Conservation (phyloP, 139 green algal genomes). For the Micractinium conductrix region DNA sequence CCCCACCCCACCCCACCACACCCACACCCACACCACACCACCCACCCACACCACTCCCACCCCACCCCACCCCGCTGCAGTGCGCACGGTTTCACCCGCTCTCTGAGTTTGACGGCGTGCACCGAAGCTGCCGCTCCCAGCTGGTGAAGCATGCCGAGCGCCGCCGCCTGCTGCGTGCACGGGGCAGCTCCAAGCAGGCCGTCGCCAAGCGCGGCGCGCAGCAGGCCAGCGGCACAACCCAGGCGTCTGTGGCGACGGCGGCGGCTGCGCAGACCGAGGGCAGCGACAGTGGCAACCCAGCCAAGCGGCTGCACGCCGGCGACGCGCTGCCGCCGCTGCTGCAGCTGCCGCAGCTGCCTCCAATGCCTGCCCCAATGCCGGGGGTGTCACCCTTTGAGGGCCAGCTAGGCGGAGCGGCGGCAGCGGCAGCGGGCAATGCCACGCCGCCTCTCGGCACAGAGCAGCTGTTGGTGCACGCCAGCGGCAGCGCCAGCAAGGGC, state of each 20-base stretch:
- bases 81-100: not conserved
- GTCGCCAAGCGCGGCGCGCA: not conserved
- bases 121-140: not conserved
- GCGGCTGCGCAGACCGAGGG: too few species aligned
- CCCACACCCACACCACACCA: not conserved
- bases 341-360: not conserved
- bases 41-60: not conserved
- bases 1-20: not conserved
- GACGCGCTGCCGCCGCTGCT: not conserved
- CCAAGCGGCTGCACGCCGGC: not conserved
- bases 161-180: not conserved
- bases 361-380: too few species aligned
- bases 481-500: too few species aligned
- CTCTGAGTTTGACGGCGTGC: not conserved
- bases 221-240: too few species aligned
- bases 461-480: too few species aligned
- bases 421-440: too few species aligned
- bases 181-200: not conserved
- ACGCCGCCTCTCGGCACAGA: too few species aligned
- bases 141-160: not conserved
- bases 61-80: not conserved
- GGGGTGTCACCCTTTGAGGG: too few species aligned
- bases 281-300: not conserved
- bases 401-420: too few species aligned
- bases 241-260: too few species aligned